Percentiles rank a stretch among this genome's conserved stretches.
phyloP scores from a whole-genome alignment of 139 green algal species.

The Monoraphidium neglectum region DNA sequence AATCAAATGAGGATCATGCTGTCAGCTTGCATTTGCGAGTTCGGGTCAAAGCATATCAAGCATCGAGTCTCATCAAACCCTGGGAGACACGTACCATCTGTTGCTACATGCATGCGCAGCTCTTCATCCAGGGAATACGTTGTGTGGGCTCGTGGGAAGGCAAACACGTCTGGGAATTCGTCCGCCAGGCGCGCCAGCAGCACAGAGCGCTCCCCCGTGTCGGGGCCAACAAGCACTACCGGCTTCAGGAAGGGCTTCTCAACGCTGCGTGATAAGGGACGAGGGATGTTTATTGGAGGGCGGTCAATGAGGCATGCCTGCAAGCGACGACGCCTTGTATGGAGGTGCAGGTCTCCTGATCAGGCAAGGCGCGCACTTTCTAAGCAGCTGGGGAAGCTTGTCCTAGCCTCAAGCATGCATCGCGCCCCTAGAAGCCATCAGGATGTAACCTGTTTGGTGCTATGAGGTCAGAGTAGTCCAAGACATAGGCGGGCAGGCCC shows the following conservation, averaged over 20 bases:
- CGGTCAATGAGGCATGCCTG: too few species aligned
- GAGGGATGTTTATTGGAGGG: too few species aligned
- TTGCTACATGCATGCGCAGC: slow-evolving; percentile 14
- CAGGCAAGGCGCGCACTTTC: too few species aligned
- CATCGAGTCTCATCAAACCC: too few species aligned
- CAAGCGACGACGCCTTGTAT: too few species aligned
- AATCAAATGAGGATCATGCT: too few species aligned
- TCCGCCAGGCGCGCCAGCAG: slow-evolving; percentile 61
- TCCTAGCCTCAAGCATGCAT: too few species aligned
- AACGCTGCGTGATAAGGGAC: slow-evolving; percentile 53
- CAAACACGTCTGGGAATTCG: slow-evolving; percentile 83
- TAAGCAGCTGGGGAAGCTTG: too few species aligned
- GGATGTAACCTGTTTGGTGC: slow-evolving; percentile 56
- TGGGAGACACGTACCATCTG: slow-evolving; percentile 11
- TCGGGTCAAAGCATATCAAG: too few species aligned
- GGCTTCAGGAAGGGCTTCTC: slow-evolving; percentile 80
- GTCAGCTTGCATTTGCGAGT: too few species aligned
- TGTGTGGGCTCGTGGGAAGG: slow-evolving; percentile 51
- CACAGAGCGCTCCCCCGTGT: slow-evolving; percentile 32
- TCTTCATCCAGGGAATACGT: slow-evolving; percentile 36
- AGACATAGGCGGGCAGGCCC: slow-evolving; percentile 74
- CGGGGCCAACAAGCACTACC: slow-evolving; percentile 44
- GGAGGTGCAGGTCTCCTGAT: too few species aligned
- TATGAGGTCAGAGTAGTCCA: slow-evolving; percentile 86
- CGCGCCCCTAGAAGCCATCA: too few species aligned